A percentile compares a stretch with the other conserved stretches of the same genome.
Conservation (phyloP, 2,329 filamentous ascomycete species). For the Sporothrix dimorphospora region DNA sequence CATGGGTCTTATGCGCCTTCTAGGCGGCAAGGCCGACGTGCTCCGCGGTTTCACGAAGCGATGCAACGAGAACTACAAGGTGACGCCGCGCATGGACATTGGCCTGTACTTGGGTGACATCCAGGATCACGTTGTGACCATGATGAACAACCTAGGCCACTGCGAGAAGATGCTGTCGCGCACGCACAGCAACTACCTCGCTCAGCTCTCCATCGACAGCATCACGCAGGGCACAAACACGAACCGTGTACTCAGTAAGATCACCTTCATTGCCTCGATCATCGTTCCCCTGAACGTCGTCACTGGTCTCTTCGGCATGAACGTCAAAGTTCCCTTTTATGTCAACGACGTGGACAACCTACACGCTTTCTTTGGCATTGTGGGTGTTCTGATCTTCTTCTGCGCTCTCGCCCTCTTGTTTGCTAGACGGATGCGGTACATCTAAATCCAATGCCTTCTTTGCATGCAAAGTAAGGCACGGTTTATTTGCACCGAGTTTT, state of each 20-base stretch:
- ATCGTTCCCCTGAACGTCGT: conserved; percentile 95
- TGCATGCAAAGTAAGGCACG: no score
- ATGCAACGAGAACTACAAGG: conserved; percentile 95
- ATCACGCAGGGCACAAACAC: conserved; percentile 85
- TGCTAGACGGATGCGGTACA: conserved; percentile 52
- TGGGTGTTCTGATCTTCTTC: conserved; percentile 57
- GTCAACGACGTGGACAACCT: conserved; percentile 54
- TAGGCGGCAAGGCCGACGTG: conserved; percentile 97
- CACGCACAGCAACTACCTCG: conserved; percentile 93
- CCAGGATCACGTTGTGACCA: conserved; percentile 98
- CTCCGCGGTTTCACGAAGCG: conserved; percentile 97
- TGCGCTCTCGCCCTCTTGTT: conserved; percentile 51
- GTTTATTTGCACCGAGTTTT: not conserved
- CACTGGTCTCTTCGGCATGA: conserved; percentile 87
- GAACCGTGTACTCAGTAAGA: conserved; percentile 90
- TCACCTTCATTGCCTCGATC: conserved; percentile 90
- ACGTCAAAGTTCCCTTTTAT: conserved; percentile 72
- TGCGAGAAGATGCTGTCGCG: conserved; percentile 98
- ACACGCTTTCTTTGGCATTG: conserved; percentile 56
- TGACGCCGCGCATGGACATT: conserved; percentile 94
- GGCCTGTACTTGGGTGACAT: conserved; percentile 96
- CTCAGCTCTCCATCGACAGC: conserved; percentile 90
- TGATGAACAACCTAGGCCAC: conserved; percentile 95
- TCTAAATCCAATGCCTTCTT: conserved; percentile 40
- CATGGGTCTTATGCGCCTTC: conserved; percentile 87